Conservation (phyloP, 345 rosid genomes). For the Durio zibethinus region DNA sequence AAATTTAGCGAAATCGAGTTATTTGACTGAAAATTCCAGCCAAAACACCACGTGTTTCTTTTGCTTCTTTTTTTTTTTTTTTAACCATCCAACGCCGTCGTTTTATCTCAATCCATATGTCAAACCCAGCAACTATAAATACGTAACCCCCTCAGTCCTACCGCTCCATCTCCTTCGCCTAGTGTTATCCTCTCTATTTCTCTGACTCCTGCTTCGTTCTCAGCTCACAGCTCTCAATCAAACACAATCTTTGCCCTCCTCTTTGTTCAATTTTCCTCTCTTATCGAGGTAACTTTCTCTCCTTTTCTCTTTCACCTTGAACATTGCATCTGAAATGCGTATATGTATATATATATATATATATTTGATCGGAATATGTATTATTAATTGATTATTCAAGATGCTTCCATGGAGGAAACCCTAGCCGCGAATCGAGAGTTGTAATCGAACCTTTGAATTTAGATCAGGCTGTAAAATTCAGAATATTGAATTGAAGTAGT, state of each 20-base stretch:
- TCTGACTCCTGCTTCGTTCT: too few relatives aligned
- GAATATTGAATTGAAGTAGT: not conserved
- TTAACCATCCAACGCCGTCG: not conserved
- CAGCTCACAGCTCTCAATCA: not conserved
- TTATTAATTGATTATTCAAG: not conserved
- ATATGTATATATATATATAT: not conserved
- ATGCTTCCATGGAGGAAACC: not conserved
- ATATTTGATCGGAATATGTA: not conserved
- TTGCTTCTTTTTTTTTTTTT: not conserved
- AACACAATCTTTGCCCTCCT: not conserved
- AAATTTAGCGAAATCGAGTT: not conserved
- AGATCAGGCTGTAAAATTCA: not conserved
- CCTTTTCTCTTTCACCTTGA: not conserved
- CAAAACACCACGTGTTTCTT: not conserved
- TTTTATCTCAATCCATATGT: not conserved
- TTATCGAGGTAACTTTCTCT: not conserved
- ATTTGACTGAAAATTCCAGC: not conserved
- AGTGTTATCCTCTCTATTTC: too few relatives aligned
- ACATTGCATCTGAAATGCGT: not conserved
- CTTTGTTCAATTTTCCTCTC: not conserved
- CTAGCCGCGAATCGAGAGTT: not conserved
- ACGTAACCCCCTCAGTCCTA: not conserved
- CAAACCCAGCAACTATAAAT: constrained; percentile 6
- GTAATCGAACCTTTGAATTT: not conserved
- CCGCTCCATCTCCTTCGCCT: not conserved